Conservation (phyloP, 371 early-diverging fungal genomes). For the Mucor irregularis region DNA sequence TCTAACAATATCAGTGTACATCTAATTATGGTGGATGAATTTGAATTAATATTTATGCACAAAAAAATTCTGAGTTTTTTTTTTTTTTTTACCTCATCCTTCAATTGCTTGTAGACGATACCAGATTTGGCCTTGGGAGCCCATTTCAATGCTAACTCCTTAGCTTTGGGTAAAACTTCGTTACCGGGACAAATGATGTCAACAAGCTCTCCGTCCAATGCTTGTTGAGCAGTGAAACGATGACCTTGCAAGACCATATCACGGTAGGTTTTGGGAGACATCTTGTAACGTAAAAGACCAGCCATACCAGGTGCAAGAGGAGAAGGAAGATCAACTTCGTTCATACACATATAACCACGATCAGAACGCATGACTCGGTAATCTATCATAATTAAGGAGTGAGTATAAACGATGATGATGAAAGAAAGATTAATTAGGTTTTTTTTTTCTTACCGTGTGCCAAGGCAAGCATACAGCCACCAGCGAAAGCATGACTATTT, state of each 20-base stretch:
- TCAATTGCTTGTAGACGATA: conserved; percentile 46
- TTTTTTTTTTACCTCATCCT: conserved; percentile 39
- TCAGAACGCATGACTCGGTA: conserved; percentile 83
- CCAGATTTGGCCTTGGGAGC: conserved; percentile 58
- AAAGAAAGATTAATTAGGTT: not conserved
- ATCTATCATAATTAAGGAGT: conserved; percentile 39
- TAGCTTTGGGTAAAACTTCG: conserved; percentile 53
- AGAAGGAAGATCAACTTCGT: conserved; percentile 78
- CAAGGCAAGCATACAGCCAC: conserved; percentile 79
- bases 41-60: not conserved
- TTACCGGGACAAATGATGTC: conserved; percentile 55
- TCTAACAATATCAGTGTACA: conserved; percentile 26
- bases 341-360: conserved; percentile 78
- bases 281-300: conserved; percentile 64
- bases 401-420: not conserved
- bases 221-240: conserved; percentile 65
- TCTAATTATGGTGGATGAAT: no score
- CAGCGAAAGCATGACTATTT: conserved; percentile 80
- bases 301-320: conserved; percentile 78
- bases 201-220: conserved; percentile 62
- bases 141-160: conserved; percentile 58
- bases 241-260: conserved; percentile 70
- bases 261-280: conserved; percentile 55
- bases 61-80: not conserved
- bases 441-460: conserved; percentile 59